Evolutionary conservation across 768 basidiomycete species (phyloP), one percentile per base, ranked within the genome.

Genomic region (Lactifluus hygrophoroides): DNA sequence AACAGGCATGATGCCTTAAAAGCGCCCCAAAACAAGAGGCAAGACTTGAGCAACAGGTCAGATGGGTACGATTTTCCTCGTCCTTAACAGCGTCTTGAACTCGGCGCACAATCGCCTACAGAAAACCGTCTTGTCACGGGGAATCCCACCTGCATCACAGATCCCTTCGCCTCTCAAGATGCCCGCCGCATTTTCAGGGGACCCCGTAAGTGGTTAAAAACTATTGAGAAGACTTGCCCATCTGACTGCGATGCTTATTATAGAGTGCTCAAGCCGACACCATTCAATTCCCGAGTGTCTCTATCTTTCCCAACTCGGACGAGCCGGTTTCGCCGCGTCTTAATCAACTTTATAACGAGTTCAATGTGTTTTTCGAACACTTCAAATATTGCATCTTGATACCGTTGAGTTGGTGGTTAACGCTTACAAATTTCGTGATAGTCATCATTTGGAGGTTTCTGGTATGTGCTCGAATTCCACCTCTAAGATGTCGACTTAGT

Each of bases 361-460:
- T 58, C 28, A n/a, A 35, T 2, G 4, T 19, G 4, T 58, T 62
- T 51, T 42, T 46, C 23, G 44, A 38, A 9, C 60, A 54, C 21
- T 23, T 62, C 61, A 63, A 54, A 16, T 45, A 32, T 27, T 11
- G 13, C 30, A 28, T 64, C 49, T 5, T 62, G 25, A 32, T 64
- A 38, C 56, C 61, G 16, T 30, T 62, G 19, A 55, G 63, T 45
- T 64, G 60, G 63, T 52, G 19, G 27, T 42, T 58, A 30, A 64
- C 61, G n/a, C 23, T 56, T 21, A 21, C 6, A 1, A 17, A 55
- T 11, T 55, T 58, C 38, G 10, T 46, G 13, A 14, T 27, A 7
- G 23, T 19, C 3, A 0, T 64, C 2, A 40, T 7, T 16, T 54
- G 49, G 52, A 14, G 37, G 10, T 6, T 64, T 21, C 5, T 38